Evolutionary conservation across 108 stramenopile species (phyloP), one percentile per base, ranked within the genome.

Genomic region (Hondaea fermentalgiana): DNA sequence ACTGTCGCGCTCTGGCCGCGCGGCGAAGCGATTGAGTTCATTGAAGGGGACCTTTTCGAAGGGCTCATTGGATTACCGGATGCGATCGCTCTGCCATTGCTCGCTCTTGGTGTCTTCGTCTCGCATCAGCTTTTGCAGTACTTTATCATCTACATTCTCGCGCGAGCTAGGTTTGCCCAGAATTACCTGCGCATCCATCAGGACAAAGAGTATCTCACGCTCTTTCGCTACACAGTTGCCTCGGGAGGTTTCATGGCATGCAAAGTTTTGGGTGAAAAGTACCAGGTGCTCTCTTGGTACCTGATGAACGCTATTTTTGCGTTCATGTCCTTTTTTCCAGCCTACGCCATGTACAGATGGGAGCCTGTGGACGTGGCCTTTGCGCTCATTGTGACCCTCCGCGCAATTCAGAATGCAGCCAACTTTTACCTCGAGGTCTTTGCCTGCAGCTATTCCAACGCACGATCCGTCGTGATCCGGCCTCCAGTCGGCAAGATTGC

Each of bases 401-500:
- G 49, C 21, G 72, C 47, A 0, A 83, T 51, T 83, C 49, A 51
- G 72, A 83, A 83, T 21, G 72, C 42, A 8, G 72, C 72, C 10
- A 83, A 21, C 49, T 83, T 83, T 83, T 83, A 83, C 21, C 44
- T 83, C 21, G 72, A 83, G 6, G 72, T 83, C 21, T 83, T 83
- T 51, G 44, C 72, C 6, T 51, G 19, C 49, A 83, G 25, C 17
- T 83, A 17, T 21, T 17, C 10, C 49, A 28, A 23, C 44, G 49
- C 44, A 5, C 35, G 44, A 0, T 12, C 5, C 5, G 35, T 16
- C 25, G n/a, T 21, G 60, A 0, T 16, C 19, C 35, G 19, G 19
- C 8, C 35, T 5, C 10, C 10, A 21, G 19, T 21, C 35, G 60
- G 60, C 25, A 5, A 64, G 60, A 21, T 64, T 16, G 6, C n/a